Conservation (phyloP, 2,329 filamentous ascomycete species). For the Botrytis medusae region DNA sequence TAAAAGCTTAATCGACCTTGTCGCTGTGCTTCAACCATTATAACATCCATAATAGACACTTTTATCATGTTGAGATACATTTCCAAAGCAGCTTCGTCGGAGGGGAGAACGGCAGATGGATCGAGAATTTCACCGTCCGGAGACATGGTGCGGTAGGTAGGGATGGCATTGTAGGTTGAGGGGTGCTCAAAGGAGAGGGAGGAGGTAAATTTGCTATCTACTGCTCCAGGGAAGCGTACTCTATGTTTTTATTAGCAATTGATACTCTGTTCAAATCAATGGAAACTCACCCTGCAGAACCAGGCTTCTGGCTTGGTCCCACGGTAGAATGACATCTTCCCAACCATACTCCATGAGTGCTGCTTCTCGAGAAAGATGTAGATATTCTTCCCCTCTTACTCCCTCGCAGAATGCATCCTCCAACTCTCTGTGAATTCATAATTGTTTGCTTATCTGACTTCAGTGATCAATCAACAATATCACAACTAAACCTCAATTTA, state of each 20-base stretch:
- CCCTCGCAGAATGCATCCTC: slow-evolving; percentile 13
- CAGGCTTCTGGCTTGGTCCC: slow-evolving; percentile 32
- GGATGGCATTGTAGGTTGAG: slow-evolving; percentile 69
- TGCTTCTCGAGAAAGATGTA: not conserved
- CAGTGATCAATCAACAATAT: not conserved
- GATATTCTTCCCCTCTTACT: not conserved
- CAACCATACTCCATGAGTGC: not conserved
- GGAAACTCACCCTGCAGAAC: slow-evolving; percentile 32
- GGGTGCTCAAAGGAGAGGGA: slow-evolving; percentile 76
- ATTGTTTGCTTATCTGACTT: not conserved
- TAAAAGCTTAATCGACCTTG: slow-evolving; percentile 71
- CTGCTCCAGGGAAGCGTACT: slow-evolving; percentile 76
- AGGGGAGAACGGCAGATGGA: slow-evolving; percentile 59
- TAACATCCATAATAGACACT: slow-evolving; percentile 84
- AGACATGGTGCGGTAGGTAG: slow-evolving; percentile 89
- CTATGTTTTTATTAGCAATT: slow-evolving; percentile 43
- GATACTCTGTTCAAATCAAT: not conserved
- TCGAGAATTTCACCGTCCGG: slow-evolving; percentile 85
- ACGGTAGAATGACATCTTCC: slow-evolving; percentile 36
- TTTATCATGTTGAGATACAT: slow-evolving; percentile 60
- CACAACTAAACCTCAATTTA: not conserved
- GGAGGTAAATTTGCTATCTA: slow-evolving; percentile 90
- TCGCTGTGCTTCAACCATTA: slow-evolving; percentile 97
- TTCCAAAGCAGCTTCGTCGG: slow-evolving; percentile 33
- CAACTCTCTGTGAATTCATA: slow-evolving; percentile 22